These are phyloP conservation scores for Ogataea saltuana DNA, from an alignment of 805 yeast species.

Conservation along the genomic window DNA sequence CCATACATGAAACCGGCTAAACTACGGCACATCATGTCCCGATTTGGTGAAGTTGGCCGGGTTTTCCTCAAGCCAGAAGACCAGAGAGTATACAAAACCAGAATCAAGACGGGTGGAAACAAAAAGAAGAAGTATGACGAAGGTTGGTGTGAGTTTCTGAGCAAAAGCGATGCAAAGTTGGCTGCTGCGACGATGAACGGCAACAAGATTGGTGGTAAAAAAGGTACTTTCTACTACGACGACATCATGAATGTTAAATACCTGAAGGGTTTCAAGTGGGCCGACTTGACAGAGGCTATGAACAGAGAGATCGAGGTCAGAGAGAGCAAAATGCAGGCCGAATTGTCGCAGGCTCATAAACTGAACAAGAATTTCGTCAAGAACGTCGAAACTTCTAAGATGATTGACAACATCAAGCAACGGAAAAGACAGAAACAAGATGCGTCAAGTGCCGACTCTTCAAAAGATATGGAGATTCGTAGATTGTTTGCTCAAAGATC, in stretches of 20 bases:
- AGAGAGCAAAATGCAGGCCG: conserved; percentile 84
- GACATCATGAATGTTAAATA: conserved; percentile 91
- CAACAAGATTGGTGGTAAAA: conserved; percentile 87
- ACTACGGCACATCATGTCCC: conserved; percentile 72
- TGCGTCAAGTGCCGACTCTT: too few species aligned
- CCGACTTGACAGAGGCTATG: conserved; percentile 88
- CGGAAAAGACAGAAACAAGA: conserved; percentile 41
- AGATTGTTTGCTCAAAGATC: conserved; percentile 72
- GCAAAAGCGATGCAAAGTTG: conserved; percentile 83
- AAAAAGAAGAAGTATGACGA: conserved; percentile 84
- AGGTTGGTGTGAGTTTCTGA: conserved; percentile 94
- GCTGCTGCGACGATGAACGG: conserved; percentile 88
- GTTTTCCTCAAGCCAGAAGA: conserved; percentile 87
- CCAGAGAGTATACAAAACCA: conserved; percentile 55
- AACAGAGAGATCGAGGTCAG: conserved; percentile 87
- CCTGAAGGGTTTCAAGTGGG: conserved; percentile 91
- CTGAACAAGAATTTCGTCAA: conserved; percentile 80
- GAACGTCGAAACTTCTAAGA: conserved; percentile 84
- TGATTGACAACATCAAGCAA: conserved; percentile 65
- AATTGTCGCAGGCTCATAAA: conserved; percentile 84
- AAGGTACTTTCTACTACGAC: conserved; percentile 87
- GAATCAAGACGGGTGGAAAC: conserved; percentile 89
- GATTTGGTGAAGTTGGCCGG: conserved; percentile 89
- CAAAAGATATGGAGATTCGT: conserved; percentile 39
- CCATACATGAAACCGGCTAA: conserved; percentile 97